Conservation (phyloP, 2,329 filamentous ascomycete species). For the Lecanoromycetidae sp. region DNA sequence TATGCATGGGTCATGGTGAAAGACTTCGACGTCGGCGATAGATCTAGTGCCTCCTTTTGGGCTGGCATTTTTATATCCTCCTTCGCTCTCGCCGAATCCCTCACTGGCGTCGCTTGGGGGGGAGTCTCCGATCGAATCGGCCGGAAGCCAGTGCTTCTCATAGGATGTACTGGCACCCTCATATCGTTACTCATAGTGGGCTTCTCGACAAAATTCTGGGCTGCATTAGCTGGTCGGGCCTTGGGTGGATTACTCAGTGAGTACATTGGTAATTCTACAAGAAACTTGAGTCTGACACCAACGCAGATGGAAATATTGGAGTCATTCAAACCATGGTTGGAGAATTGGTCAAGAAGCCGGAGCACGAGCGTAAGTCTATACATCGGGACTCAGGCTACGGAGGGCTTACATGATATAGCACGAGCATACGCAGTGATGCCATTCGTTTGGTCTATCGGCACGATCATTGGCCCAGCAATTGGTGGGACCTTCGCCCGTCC, state of each 20-base stretch:
- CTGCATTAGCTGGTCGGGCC: constrained; percentile 63
- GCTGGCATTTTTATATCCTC: constrained; percentile 78
- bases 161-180: constrained; percentile 73
- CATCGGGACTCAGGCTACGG: not conserved
- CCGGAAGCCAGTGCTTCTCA: constrained; percentile 70
- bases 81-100: constrained; percentile 68
- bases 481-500: constrained; percentile 79
- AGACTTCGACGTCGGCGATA: constrained; percentile 58
- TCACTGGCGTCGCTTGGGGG: constrained; percentile 84
- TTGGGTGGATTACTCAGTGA: constrained; percentile 64
- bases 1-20: constrained; percentile 80
- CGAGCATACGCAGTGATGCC: constrained; percentile 86
- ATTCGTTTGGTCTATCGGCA: constrained; percentile 85
- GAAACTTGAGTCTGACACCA: not conserved
- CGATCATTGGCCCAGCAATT: constrained; percentile 77
- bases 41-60: constrained; percentile 72
- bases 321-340: constrained; percentile 90
- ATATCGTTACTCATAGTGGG: constrained; percentile 73
- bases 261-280: not conserved
- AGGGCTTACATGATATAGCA: constrained; percentile 36
- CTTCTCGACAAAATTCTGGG: constrained; percentile 70
- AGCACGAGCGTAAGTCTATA: constrained; percentile 63
- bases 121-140: constrained; percentile 68
- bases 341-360: constrained; percentile 69
- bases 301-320: constrained; percentile 65